These are phyloP conservation scores for Boletus barrowsii DNA, from an alignment of 768 basidiomycete species.

Conservation along the genomic window DNA sequence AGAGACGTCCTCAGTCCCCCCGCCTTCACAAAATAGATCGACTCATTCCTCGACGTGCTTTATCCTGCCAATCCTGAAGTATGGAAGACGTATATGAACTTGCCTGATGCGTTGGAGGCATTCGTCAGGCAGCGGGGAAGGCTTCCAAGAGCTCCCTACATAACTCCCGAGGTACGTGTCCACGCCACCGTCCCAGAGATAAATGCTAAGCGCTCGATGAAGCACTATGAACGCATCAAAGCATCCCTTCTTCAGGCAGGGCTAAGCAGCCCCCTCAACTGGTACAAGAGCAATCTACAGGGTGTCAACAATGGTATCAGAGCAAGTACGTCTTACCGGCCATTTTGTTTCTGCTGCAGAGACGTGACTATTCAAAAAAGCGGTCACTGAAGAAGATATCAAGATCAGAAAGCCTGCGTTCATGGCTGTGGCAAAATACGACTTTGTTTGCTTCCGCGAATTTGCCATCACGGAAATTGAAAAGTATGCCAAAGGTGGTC, in stretches of 20 bases:
- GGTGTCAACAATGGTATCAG: constrained; percentile 30
- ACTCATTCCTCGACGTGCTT: constrained; percentile 37
- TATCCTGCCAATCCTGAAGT: constrained; percentile 34
- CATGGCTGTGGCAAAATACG: constrained; percentile 35
- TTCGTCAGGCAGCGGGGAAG: constrained; percentile 25
- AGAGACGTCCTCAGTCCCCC: no score
- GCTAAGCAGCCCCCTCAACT: constrained; percentile 34
- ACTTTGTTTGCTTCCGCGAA: constrained; percentile 32
- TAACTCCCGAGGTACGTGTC: constrained; percentile 31
- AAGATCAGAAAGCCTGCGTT: constrained; percentile 36
- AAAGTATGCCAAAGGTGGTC: constrained; percentile 25
- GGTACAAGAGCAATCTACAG: constrained; percentile 33
- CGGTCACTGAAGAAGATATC: constrained; percentile 23
- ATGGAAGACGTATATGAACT: constrained; percentile 36
- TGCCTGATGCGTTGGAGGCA: constrained; percentile 33
- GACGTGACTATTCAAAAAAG: constrained; percentile 8
- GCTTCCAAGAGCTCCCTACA: constrained; percentile 28
- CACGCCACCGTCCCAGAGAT: not conserved
- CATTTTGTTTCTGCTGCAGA: not conserved
- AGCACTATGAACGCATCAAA: constrained; percentile 30
- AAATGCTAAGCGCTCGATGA: not conserved
- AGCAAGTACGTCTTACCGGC: constrained; percentile 20
- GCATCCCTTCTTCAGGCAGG: constrained; percentile 31
- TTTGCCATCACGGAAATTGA: constrained; percentile 23
- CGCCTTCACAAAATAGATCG: constrained; percentile 26